phyloP scores from a whole-genome alignment of 768 basidiomycete species.

The Mycena latifolia region DNA sequence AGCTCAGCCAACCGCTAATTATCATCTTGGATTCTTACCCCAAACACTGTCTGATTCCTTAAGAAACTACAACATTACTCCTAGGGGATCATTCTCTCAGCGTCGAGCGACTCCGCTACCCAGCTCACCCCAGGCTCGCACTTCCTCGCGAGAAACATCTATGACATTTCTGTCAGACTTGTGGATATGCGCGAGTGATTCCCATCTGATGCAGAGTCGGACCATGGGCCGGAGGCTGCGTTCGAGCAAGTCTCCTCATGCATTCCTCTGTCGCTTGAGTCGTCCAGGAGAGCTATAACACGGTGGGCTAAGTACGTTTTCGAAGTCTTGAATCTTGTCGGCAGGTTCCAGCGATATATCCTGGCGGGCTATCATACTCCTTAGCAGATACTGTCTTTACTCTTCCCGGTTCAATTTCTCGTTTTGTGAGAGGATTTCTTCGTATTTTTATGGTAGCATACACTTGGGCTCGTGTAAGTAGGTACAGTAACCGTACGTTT shows the following conservation, averaged over 20 bases:
- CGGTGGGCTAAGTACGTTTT: not conserved
- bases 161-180: too few relatives aligned
- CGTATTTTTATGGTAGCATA: conserved; percentile 1
- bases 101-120: too few relatives aligned
- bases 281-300: not conserved
- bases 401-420: not conserved
- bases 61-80: too few relatives aligned
- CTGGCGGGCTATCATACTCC: not conserved
- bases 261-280: not conserved
- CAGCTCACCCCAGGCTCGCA: too few relatives aligned
- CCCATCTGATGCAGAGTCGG: not conserved
- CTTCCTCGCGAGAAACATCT: too few relatives aligned
- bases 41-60: too few relatives aligned
- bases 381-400: not conserved
- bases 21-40: too few relatives aligned
- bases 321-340: not conserved
- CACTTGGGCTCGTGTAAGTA: not conserved
- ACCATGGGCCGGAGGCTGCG: not conserved
- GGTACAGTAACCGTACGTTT: conserved; percentile 9
- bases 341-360: not conserved
- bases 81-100: too few relatives aligned
- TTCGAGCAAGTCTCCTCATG: not conserved
- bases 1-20: too few relatives aligned
- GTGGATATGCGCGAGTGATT: not conserved
- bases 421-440: conserved; percentile 9